Base-by-base conservation (phyloP, 371 early-diverging fungal species). In the Saksenaea oblongispora region DNA sequence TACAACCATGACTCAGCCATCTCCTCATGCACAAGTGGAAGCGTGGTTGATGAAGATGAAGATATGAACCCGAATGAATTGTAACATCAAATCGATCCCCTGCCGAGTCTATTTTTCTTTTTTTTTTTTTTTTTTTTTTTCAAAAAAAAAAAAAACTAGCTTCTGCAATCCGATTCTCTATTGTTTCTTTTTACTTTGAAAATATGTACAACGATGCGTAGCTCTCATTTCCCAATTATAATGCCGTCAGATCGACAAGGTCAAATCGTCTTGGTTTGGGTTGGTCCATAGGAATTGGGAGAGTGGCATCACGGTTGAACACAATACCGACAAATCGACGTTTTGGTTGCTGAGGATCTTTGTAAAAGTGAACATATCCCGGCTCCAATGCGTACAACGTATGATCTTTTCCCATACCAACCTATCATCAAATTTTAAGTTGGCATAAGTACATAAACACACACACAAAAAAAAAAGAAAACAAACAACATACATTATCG, bases 361-460 rank as follows among this genome's bases (percentile, higher is more conserved):
- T 91, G 64, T 95, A 94, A 62, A 95, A 91, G 62, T 86, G 87
- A 34, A 98, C 96, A 64, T 87, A 89, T n/a, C 98, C 98, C 1
- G 87, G 83, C 44, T 84, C 82, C 39, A 91, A 74, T 26, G 97
- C 94, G 74, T 74, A 95, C 53, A 97, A 72, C 14, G 98, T 98
- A 76, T 94, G 95, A 78, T 96, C 98, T 66, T 90, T 88, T 58
- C 96, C 96, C 71, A 93, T 88, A 13, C 92, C 94, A 53, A 96
- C 91, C 83, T 90, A 67, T 53, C 28, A 31, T 28, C 22, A 22
- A n/a, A 11, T 13, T 27, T 39, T 27, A 22, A n/a, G 37, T 42
- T 2, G 42, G 17, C 42, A 41, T 41, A 41, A 17, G 0, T 41
- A 41, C 42, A 14, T 17, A 14, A n/a, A 31, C 7, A 31, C 7